Evolutionary conservation across 1,284 basidiomycete genomes (phyloP), one percentile per base, ranked within the genome.

Genomic region (Cutaneotrichosporon arboriforme): DNA sequence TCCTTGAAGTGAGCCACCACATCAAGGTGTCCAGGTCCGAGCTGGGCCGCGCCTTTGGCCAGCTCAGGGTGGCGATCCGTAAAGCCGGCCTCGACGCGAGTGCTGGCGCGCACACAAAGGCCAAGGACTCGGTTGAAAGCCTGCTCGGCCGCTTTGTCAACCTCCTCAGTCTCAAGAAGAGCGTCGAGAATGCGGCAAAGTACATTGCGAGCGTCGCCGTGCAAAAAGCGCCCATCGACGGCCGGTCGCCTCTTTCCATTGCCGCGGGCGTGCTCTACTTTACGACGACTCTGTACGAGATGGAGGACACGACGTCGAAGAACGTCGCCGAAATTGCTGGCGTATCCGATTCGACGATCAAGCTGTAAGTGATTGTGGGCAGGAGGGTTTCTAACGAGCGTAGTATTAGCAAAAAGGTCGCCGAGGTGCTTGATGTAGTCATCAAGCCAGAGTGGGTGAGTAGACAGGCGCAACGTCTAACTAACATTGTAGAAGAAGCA

Each of bases 261-360:
- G 93, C 94, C 8, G 90, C 90, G 39, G 91, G 92, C 23, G 91
- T 91, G 23, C 91, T 97, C 62, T 93, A 88, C 77, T 96, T 97
- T 76, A 89, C 90, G 18, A 88, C 86, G 65, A 80, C 86, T 63
- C 73, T 97, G 42, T 80, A 92, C 63, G 88, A 85, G 52, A 83
- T 84, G 60, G 67, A 78, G 31, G 26, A 31, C 26, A 88, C 88
- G 72, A 81, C 84, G 20, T 82, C 87, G 42, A 85, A 85, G 73
- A 89, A 94, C 64, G 94, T 98, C 67, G 87, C 87, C 60, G 77
- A 80, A n/a, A 88, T 97, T n/a, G 92, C 91, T 0, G 90, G 90
- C 9, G 92, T 97, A n/a, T 92, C 90, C 68, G 93, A 97, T 68
- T 87, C 90, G 49, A 97, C 94, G 46, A 94, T 97, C 72, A 91